phyloP scores from a whole-genome alignment of 2,329 filamentous ascomycete genomes.

The Aspergillus terreus region DNA sequence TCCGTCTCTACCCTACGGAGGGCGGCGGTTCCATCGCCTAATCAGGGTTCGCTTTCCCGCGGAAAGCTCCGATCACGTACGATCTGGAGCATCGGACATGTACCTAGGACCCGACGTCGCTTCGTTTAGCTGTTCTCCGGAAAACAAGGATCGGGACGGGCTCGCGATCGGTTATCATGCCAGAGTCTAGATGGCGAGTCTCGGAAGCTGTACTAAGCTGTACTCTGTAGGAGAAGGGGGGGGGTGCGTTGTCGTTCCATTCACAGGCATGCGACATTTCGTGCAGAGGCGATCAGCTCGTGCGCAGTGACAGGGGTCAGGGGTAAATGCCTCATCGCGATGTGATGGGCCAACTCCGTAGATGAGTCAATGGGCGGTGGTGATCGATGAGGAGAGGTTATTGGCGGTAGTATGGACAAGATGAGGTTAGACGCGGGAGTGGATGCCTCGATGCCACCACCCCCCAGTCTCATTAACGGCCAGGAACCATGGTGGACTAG shows the following conservation, averaged over 20 bases:
- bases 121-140: not conserved
- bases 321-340: no score
- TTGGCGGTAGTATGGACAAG: not conserved
- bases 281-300: no score
- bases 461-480: not conserved
- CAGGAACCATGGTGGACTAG: conserved; percentile 1
- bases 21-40: not conserved
- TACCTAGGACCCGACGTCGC: not conserved
- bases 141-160: no score
- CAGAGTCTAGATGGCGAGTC: no score
- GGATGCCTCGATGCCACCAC: not conserved
- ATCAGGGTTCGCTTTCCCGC: conserved; percentile 5
- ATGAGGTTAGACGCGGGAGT: not conserved
- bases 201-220: no score
- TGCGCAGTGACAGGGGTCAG: no score
- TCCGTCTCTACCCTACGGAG: conserved; percentile 4
- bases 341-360: not conserved
- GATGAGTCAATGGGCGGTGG: not conserved
- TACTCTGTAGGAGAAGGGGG: no score
- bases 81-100: not conserved
- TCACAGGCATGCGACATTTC: no score
- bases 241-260: no score
- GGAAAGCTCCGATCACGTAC: conserved; percentile 6
- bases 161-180: no score
- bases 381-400: no score